phyloP scores from a whole-genome alignment of 306 rosid species.

The Malus sylvestris region DNA sequence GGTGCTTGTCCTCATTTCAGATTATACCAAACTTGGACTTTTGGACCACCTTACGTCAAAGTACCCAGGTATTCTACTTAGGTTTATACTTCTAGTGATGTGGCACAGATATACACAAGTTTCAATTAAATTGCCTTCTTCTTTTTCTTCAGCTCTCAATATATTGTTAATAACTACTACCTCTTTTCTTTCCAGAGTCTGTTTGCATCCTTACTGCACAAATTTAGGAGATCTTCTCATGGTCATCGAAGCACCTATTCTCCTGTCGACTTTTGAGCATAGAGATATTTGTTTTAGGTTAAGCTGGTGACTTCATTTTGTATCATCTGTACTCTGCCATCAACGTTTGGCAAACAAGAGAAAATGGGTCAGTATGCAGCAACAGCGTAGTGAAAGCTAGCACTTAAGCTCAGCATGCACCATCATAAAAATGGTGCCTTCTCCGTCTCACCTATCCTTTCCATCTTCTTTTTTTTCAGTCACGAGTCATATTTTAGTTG shows the following conservation, averaged over 20 bases:
- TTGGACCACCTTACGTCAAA: conserved; percentile 70
- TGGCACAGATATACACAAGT: background rate
- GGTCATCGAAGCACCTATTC: conserved; percentile 73
- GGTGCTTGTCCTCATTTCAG: conserved; percentile 27
- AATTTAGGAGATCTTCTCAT: conserved; percentile 61
- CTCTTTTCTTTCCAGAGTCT: conserved; percentile 42
- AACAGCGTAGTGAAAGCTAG: conserved; percentile 13
- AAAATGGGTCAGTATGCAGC: conserved; percentile 14
- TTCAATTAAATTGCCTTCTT: background rate
- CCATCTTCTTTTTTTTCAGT: no score
- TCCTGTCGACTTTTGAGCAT: conserved; percentile 66
- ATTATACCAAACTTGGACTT: conserved; percentile 75
- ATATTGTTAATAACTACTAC: background rate
- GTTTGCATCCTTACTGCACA: conserved; percentile 51
- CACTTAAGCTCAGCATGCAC: conserved; percentile 8
- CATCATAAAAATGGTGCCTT: conserved; percentile 18
- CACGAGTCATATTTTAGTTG: background rate
- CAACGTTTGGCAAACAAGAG: conserved; percentile 22
- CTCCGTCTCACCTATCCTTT: background rate
- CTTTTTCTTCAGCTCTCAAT: background rate
- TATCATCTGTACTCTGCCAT: conserved; percentile 19
- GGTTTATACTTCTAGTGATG: background rate
- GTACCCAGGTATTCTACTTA: conserved; percentile 49
- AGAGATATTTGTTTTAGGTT: conserved; percentile 17
- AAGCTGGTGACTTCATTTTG: conserved; percentile 21